These are phyloP conservation scores for Fusarium napiforme DNA, from an alignment of 2,329 filamentous ascomycete genomes.

Conservation along the genomic window DNA sequence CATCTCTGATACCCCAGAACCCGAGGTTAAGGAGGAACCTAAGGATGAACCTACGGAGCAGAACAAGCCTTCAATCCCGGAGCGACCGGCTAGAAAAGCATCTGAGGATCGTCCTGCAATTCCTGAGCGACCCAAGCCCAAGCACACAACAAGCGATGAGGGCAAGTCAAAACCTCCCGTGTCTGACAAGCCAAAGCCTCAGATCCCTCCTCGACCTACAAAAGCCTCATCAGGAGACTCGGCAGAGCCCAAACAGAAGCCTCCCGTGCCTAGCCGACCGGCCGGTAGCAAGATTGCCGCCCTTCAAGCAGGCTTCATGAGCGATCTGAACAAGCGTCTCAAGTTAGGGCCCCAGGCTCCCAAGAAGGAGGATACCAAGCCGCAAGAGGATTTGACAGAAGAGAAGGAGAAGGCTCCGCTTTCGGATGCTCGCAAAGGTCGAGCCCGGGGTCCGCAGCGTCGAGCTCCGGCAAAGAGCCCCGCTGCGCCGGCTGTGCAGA, in stretches of 20 bases:
- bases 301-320: conserved; percentile 91
- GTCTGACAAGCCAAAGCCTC: conserved; percentile 67
- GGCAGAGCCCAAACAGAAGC: conserved; percentile 75
- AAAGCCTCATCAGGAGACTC: conserved; percentile 59
- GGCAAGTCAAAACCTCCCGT: conserved; percentile 55
- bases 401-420: conserved; percentile 82
- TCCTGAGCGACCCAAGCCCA: conserved; percentile 66
- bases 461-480: conserved; percentile 70
- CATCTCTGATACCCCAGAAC: conserved; percentile 57
- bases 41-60: conserved; percentile 37
- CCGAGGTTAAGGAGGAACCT: conserved; percentile 43
- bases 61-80: conserved; percentile 46
- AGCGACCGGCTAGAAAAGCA: conserved; percentile 52
- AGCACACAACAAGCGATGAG: conserved; percentile 53
- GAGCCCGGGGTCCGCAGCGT: conserved; percentile 87
- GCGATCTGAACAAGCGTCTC: conserved; percentile 89
- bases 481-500: conserved; percentile 50
- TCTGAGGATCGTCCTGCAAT: conserved; percentile 58
- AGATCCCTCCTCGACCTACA: conserved; percentile 70
- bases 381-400: conserved; percentile 64
- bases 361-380: conserved; percentile 75
- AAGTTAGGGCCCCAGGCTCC: conserved; percentile 84
- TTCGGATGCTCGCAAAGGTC: conserved; percentile 86
- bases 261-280: conserved; percentile 79
- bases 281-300: conserved; percentile 88